Percentiles rank a stretch among this genome's conserved stretches.
phyloP scores from a whole-genome alignment of 2,329 filamentous ascomycete species.

The Penicillium sp. region DNA sequence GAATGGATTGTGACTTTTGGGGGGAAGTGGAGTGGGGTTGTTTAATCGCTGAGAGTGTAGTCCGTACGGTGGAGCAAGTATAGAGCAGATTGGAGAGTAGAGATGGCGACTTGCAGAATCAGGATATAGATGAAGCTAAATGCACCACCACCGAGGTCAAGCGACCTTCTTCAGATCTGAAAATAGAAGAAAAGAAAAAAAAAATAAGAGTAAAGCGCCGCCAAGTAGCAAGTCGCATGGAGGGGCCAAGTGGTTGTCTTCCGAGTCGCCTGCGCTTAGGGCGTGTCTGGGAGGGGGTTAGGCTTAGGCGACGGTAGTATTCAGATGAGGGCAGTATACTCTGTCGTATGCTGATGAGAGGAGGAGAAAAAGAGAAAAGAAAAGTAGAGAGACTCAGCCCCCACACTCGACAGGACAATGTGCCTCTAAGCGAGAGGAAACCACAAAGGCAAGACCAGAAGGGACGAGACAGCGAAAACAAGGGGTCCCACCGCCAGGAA shows the following conservation, averaged over 20 bases:
- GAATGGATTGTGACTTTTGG: neutral
- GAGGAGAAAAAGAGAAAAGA: neutral
- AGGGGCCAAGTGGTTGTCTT: constrained; percentile 10
- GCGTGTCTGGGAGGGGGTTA: neutral
- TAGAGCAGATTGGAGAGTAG: neutral
- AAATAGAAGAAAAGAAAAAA: neutral
- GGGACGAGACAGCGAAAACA: neutral
- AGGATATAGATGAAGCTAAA: neutral
- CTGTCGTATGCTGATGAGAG: neutral
- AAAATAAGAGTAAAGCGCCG: neutral
- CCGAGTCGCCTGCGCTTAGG: constrained; percentile 15
- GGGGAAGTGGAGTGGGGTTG: neutral
- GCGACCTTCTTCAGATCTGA: neutral
- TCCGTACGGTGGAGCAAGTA: neutral
- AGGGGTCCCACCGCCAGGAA: constrained; percentile 13
- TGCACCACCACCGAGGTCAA: neutral
- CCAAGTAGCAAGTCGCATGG: neutral
- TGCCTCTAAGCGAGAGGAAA: neutral
- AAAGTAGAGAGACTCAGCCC: neutral
- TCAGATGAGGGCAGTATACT: neutral
- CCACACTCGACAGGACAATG: neutral
- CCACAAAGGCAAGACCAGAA: neutral
- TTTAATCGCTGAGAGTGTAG: neutral
- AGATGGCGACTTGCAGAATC: neutral
- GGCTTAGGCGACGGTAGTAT: neutral